These are phyloP conservation scores for Effrenium voratum DNA, from an alignment of 73 alveolate genomes.

Conservation along the genomic window DNA sequence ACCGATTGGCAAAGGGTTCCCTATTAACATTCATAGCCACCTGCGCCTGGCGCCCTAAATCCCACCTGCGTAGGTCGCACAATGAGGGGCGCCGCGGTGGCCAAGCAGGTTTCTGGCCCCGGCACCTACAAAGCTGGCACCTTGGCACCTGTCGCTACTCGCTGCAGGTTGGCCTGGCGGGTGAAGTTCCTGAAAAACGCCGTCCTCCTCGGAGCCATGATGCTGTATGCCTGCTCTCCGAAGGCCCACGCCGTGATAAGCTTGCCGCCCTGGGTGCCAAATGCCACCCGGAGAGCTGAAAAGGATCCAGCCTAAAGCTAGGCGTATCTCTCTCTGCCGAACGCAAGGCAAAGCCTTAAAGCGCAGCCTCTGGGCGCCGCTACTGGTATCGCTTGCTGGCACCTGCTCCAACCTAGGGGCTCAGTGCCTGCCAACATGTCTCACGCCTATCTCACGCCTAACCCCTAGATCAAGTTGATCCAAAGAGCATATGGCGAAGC, in stretches of 20 bases:
- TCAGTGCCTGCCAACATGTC: too few relatives aligned
- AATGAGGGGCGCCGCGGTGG: constrained; percentile 69
- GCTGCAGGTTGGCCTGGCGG: constrained; percentile 15
- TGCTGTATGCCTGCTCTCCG: background rate
- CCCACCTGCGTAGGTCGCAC: constrained; percentile 76
- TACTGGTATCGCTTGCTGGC: too few relatives aligned
- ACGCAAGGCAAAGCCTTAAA: too few relatives aligned
- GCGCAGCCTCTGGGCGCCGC: too few relatives aligned
- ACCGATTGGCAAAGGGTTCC: background rate
- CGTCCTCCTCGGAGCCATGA: background rate
- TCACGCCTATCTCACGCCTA: too few relatives aligned
- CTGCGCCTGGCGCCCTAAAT: too few relatives aligned
- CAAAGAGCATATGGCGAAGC: constrained; percentile 35
- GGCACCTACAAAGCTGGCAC: background rate
- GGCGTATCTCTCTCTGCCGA: too few relatives aligned
- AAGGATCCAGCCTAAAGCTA: constrained; percentile 41
- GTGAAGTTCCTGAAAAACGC: constrained; percentile 74
- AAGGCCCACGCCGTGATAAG: background rate
- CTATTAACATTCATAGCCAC: too few relatives aligned
- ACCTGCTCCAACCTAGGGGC: too few relatives aligned
- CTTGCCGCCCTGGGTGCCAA: constrained; percentile 35
- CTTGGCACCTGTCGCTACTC: background rate
- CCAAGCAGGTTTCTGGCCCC: background rate
- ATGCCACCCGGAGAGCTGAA: constrained; percentile 53
- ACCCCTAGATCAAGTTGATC: too few relatives aligned